These are phyloP conservation scores for Tolypocladium sp. DNA, from an alignment of 2,329 filamentous ascomycete species.

Conservation along the genomic window DNA sequence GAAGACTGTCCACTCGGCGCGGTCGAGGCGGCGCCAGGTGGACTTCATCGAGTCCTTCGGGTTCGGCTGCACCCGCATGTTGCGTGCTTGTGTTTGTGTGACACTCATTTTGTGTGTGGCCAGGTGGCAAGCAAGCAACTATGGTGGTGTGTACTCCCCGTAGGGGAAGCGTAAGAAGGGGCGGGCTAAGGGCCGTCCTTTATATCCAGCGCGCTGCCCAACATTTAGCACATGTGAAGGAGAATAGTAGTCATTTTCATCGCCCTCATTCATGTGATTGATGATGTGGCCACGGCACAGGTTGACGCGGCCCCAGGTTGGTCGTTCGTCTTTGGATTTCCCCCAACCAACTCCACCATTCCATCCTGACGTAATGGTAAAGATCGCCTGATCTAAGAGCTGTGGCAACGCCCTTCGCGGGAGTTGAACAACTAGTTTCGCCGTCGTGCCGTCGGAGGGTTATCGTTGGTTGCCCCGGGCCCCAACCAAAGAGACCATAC, in stretches of 20 bases:
- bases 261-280: not conserved
- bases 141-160: not conserved
- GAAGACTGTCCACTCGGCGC: constrained; percentile 16
- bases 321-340: not conserved
- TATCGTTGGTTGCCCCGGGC: not conserved
- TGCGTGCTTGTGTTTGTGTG: not conserved
- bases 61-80: not conserved
- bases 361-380: not conserved
- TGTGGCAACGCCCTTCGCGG: not conserved
- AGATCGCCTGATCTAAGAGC: not conserved
- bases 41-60: constrained; percentile 29
- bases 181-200: not conserved
- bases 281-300: not conserved
- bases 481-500: not conserved
- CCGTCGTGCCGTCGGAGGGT: not conserved
- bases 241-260: not conserved
- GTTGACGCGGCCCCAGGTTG: not conserved
- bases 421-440: not conserved
- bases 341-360: not conserved
- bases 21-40: constrained; percentile 21
- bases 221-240: not conserved
- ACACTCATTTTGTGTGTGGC: not conserved
- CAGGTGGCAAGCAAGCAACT: not conserved
- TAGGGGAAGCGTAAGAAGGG: not conserved
- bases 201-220: not conserved